These are phyloP conservation scores for Allium fistulosum DNA, from an alignment of 106 monocot genomes.

Conservation along the genomic window DNA sequence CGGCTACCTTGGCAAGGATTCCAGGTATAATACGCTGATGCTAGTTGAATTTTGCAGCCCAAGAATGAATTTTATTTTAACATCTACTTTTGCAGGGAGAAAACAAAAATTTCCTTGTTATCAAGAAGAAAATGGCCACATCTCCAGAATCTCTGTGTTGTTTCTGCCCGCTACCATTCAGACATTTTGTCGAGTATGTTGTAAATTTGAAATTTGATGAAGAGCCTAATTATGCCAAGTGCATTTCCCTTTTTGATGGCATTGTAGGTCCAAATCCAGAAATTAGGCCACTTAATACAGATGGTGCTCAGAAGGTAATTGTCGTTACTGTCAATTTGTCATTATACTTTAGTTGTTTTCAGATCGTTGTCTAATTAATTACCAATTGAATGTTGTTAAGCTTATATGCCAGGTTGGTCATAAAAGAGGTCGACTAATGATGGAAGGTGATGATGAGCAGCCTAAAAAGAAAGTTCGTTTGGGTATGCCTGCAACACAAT, in stretches of 20 bases:
- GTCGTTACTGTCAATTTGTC: not conserved
- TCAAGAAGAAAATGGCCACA: constrained; percentile 91
- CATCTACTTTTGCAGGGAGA: constrained; percentile 53
- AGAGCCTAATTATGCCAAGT: constrained; percentile 85
- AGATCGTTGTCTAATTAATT: not conserved
- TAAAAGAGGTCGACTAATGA: constrained; percentile 63
- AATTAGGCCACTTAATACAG: constrained; percentile 70
- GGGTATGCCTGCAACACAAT: constrained; percentile 88
- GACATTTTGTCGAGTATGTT: constrained; percentile 74
- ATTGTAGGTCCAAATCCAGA: constrained; percentile 67
- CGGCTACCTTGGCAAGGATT: constrained; percentile 93
- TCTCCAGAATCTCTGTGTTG: constrained; percentile 71
- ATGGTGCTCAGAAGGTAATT: constrained; percentile 85
- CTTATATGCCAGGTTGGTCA: constrained; percentile 80
- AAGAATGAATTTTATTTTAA: not conserved
- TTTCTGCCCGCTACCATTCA: constrained; percentile 70
- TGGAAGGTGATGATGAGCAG: constrained; percentile 74
- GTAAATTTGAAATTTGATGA: constrained; percentile 87
- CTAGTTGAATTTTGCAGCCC: not conserved
- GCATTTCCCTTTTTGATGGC: constrained; percentile 83
- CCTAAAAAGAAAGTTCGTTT: constrained; percentile 83
- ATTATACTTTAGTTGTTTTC: not conserved
- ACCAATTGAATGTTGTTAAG: constrained; percentile 19
- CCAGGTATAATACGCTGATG: constrained; percentile 34
- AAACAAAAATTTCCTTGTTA: constrained; percentile 83